phyloP scores from a whole-genome alignment of 2,329 filamentous ascomycete genomes.

The Incumbomyces delicatus region DNA sequence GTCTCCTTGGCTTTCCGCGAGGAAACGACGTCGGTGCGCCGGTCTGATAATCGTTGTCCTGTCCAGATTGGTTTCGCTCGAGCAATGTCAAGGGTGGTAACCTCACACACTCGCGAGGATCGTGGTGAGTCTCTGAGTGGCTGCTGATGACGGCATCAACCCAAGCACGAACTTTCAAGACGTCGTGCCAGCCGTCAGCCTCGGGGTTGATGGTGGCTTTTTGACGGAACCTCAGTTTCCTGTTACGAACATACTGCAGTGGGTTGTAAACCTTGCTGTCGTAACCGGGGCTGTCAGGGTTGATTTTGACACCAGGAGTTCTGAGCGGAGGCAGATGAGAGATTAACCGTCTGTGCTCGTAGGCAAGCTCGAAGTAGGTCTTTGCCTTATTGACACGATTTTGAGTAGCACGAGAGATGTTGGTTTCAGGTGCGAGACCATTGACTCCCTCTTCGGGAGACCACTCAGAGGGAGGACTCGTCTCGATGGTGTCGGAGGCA shows the following conservation, averaged over 20 bases:
- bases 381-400: constrained; percentile 76
- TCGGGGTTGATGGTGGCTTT: constrained; percentile 64
- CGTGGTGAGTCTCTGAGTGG: constrained; percentile 33
- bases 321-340: constrained; percentile 63
- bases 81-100: constrained; percentile 31
- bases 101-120: constrained; percentile 34
- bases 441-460: constrained; percentile 24
- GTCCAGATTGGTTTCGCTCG: constrained; percentile 7
- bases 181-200: constrained; percentile 65
- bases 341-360: constrained; percentile 74
- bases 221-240: constrained; percentile 72
- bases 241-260: constrained; percentile 82
- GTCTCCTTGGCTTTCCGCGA: constrained; percentile 53
- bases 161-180: constrained; percentile 64
- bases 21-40: constrained; percentile 23
- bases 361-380: constrained; percentile 72
- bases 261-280: constrained; percentile 67
- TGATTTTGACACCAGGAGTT: constrained; percentile 13
- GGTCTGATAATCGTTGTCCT: constrained; percentile 19
- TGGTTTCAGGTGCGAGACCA: constrained; percentile 25
- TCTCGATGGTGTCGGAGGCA: not conserved
- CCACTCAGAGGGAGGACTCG: not conserved
- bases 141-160: constrained; percentile 57
- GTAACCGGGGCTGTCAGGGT: constrained; percentile 17
- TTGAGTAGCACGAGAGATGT: constrained; percentile 69